Conservation (phyloP, 495 filamentous ascomycete species). For the Extremus antarcticus region DNA sequence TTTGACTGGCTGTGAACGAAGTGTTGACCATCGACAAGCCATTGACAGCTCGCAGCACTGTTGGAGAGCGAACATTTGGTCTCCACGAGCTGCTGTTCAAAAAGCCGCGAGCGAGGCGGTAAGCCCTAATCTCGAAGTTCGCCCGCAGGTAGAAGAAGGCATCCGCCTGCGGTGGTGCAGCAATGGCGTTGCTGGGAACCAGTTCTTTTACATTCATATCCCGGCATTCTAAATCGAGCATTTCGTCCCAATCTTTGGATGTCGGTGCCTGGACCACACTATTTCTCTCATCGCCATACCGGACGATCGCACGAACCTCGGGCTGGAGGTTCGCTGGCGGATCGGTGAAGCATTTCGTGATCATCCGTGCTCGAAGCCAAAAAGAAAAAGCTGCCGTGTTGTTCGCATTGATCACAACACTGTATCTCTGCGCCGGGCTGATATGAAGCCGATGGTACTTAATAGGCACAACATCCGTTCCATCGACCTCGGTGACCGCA, state of each 20-base stretch:
- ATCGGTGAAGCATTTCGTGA: slow-evolving; percentile 44
- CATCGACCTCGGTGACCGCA: slow-evolving; percentile 17
- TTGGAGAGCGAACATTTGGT: slow-evolving; percentile 32
- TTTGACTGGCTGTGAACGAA: slow-evolving; percentile 10
- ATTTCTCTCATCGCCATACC: slow-evolving; percentile 7
- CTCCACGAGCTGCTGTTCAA: slow-evolving; percentile 46
- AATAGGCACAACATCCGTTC: slow-evolving; percentile 13
- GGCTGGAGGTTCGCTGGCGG: slow-evolving; percentile 24
- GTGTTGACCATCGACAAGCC: slow-evolving; percentile 32
- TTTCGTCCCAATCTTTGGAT: slow-evolving; percentile 30
- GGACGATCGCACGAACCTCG: slow-evolving; percentile 23
- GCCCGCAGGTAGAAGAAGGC: slow-evolving; percentile 39
- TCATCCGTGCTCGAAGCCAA: slow-evolving; percentile 49
- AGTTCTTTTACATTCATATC: slow-evolving; percentile 36
- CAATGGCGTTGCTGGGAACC: slow-evolving; percentile 29
- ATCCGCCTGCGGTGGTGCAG: slow-evolving; percentile 34
- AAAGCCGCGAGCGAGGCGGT: slow-evolving; percentile 43
- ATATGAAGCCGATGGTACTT: slow-evolving; percentile 26
- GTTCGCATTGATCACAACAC: slow-evolving; percentile 26
- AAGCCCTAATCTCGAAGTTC: slow-evolving; percentile 46
- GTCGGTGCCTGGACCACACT: slow-evolving; percentile 3
- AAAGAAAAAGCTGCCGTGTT: slow-evolving; percentile 30
- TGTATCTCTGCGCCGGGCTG: slow-evolving; percentile 30
- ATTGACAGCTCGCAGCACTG: slow-evolving; percentile 35
- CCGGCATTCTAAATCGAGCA: slow-evolving; percentile 33